Conservation (phyloP, 148 eudicot genomes). For the Rheum nobile region DNA sequence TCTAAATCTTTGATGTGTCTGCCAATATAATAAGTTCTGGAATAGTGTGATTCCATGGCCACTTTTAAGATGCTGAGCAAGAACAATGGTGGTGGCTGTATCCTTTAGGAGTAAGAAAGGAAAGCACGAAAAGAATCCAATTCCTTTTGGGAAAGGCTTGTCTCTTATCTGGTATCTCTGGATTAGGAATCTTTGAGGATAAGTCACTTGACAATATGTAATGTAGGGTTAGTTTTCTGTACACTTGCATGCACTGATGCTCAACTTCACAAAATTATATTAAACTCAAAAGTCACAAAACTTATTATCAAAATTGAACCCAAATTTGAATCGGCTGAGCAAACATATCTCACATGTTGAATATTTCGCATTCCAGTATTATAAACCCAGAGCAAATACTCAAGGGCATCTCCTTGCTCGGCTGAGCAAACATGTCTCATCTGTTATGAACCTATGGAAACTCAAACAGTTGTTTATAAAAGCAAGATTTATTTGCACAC, state of each 20-base stretch:
- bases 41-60: conserved; percentile 1
- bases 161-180: background rate
- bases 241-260: too few species aligned
- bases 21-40: background rate
- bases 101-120: background rate
- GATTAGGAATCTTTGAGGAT: background rate
- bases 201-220: background rate
- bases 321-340: too few species aligned
- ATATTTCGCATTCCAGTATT: background rate
- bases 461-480: too few species aligned
- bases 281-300: too few species aligned
- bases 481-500: background rate
- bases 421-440: too few species aligned
- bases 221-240: background rate
- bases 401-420: too few species aligned
- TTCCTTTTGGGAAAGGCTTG: background rate
- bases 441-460: too few species aligned
- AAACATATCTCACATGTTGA: background rate
- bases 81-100: background rate
- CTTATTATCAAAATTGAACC: too few species aligned
- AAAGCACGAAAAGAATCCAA: background rate
- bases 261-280: too few species aligned
- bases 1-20: background rate
- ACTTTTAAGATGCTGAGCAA: background rate
- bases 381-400: too few species aligned